phyloP scores from a whole-genome alignment of 2,329 filamentous ascomycete genomes.

The Microdochium nivale region DNA sequence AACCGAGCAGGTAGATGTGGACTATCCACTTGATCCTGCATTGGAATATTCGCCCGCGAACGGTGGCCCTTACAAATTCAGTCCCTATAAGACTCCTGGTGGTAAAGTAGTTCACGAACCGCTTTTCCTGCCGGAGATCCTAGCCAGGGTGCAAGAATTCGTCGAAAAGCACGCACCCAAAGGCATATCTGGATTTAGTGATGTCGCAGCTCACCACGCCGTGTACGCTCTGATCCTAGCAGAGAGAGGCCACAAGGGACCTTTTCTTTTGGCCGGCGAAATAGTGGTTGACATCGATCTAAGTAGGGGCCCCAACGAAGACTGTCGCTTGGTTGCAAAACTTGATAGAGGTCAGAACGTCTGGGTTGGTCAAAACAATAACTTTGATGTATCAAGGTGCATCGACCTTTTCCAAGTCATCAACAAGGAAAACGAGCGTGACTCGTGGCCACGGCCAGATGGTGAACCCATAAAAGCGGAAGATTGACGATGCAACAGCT shows the following conservation, averaged over 20 bases:
- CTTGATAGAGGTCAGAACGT: neutral
- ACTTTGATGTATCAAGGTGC: neutral
- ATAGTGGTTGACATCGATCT: neutral
- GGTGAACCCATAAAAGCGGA: too few species aligned
- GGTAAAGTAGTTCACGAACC: neutral
- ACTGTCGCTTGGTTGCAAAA: neutral
- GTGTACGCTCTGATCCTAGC: neutral
- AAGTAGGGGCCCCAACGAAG: neutral
- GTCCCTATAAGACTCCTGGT: neutral
- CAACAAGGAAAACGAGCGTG: neutral
- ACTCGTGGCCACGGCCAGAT: neutral
- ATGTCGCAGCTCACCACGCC: neutral
- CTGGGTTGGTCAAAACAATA: neutral
- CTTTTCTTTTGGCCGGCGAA: neutral
- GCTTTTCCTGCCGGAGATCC: neutral
- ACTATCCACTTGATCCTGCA: neutral
- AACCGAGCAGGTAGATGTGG: neutral
- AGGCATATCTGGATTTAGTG: neutral
- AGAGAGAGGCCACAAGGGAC: neutral
- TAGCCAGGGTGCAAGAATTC: neutral
- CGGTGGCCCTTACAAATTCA: neutral
- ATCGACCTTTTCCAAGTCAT: neutral
- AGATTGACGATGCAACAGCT: too few species aligned
- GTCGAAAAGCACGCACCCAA: neutral
- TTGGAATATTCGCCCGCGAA: neutral